Evolutionary conservation across 345 rosid genomes (phyloP).

Genomic region (Syzygium grande): DNA sequence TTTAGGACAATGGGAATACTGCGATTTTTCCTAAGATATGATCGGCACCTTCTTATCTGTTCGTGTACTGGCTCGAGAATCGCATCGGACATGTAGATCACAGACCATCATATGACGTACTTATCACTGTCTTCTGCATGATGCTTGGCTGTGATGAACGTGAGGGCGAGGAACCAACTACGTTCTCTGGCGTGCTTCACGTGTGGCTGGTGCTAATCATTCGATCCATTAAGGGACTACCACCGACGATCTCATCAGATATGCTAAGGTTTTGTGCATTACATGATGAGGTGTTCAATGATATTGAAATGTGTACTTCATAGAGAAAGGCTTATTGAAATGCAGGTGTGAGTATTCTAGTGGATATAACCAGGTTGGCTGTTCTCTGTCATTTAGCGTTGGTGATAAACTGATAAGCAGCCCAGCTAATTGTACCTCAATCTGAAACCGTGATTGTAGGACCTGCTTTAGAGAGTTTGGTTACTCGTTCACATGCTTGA

Average conservation of each 20-base stretch:
- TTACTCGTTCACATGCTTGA: not conserved
- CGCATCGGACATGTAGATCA: not conserved
- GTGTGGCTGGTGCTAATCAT: not conserved
- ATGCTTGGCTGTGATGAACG: not conserved
- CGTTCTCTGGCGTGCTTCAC: not conserved
- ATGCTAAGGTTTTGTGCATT: not conserved
- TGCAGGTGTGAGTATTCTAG: not conserved
- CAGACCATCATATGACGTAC: not conserved
- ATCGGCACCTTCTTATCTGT: not conserved
- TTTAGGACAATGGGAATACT: not conserved
- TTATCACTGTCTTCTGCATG: not conserved
- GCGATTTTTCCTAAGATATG: not conserved
- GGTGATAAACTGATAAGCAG: not conserved
- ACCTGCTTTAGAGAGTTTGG: not conserved
- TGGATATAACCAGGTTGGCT: not conserved
- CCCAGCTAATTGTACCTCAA: not conserved
- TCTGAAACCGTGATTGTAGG: not conserved
- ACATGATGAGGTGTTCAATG: not conserved
- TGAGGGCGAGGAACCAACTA: not conserved
- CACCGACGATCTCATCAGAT: not conserved
- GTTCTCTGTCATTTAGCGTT: not conserved
- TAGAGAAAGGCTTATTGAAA: not conserved
- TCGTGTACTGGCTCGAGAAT: not conserved
- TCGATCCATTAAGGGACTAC: not conserved
- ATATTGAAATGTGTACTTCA: not conserved